A percentile compares a stretch with the other conserved stretches of the same genome.
Evolutionary conservation across 2,329 filamentous ascomycete genomes (phyloP).

Genomic region (Coniochaeta sp.): DNA sequence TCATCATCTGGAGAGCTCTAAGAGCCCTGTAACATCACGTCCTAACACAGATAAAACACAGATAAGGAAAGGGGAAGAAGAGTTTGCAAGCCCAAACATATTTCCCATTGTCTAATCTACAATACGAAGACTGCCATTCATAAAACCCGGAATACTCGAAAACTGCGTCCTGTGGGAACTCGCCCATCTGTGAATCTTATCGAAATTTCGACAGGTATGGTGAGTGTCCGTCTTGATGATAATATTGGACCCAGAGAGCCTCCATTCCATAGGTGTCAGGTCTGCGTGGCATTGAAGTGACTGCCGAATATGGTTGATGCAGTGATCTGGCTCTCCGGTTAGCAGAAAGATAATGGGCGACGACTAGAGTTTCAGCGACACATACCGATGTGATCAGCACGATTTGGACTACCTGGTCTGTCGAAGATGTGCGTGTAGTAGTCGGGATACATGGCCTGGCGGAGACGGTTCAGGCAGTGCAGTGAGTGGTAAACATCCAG

Average conservation of each 20-base stretch:
- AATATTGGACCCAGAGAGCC: neutral
- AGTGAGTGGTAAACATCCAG: slow-evolving; percentile 1
- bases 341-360: neutral
- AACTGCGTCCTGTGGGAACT: neutral
- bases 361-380: no score
- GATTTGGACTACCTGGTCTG: neutral
- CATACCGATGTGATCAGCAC: neutral
- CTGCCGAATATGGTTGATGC: slow-evolving; percentile 3
- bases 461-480: slow-evolving; percentile 2
- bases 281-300: slow-evolving; percentile 1
- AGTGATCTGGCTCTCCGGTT: neutral
- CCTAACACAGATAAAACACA: no score
- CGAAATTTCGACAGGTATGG: slow-evolving; percentile 1
- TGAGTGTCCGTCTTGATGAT: neutral
- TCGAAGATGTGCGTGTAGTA: neutral
- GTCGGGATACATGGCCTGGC: slow-evolving; percentile 1
- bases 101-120: neutral
- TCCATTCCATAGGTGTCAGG: neutral
- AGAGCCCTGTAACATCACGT: no score
- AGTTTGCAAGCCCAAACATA: no score
- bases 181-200: neutral
- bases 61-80: no score
- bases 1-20: neutral
- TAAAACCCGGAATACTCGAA: neutral
- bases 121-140: neutral